Conservation (phyloP, 225 moss, liverwort and hornwort genomes). For the Pseudoscleropodium purum region DNA sequence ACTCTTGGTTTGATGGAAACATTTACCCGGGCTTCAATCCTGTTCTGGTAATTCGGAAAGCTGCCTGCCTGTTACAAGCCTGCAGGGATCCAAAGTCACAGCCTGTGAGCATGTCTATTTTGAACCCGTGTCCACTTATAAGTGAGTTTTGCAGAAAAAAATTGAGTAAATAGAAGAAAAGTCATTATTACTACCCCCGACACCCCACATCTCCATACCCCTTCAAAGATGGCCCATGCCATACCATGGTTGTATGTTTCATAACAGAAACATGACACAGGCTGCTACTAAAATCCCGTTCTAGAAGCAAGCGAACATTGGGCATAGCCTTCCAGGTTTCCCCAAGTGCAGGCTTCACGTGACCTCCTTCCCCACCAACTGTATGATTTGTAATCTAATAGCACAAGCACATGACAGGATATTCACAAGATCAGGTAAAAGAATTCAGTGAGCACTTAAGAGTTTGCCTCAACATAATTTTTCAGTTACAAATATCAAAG, state of each 20-base stretch:
- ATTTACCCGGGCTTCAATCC: constrained; percentile 33
- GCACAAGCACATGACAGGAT: neutral
- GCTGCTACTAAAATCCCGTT: constrained; percentile 46
- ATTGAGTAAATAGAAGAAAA: neutral
- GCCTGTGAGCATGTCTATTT: neutral
- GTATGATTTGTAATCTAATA: constrained; percentile 89
- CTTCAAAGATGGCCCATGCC: neutral
- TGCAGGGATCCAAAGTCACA: constrained; percentile 13
- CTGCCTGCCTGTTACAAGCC: constrained; percentile 49
- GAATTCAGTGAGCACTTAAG: neutral
- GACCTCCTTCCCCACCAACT: constrained; percentile 76
- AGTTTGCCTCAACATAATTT: neutral
- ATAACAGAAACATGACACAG: constrained; percentile 49
- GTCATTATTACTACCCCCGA: neutral
- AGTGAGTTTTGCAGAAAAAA: neutral
- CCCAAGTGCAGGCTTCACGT: constrained; percentile 79
- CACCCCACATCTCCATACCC: neutral
- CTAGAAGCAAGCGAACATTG: constrained; percentile 65
- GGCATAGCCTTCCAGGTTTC: constrained; percentile 94
- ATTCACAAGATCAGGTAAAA: neutral
- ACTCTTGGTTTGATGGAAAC: neutral
- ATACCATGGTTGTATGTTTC: constrained; percentile 77
- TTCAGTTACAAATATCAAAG: neutral
- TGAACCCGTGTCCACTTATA: neutral
- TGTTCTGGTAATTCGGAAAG: constrained; percentile 47